Percentiles rank a stretch among this genome's conserved stretches.
phyloP scores from a whole-genome alignment of 306 rosid species.

The Pyrus communis region DNA sequence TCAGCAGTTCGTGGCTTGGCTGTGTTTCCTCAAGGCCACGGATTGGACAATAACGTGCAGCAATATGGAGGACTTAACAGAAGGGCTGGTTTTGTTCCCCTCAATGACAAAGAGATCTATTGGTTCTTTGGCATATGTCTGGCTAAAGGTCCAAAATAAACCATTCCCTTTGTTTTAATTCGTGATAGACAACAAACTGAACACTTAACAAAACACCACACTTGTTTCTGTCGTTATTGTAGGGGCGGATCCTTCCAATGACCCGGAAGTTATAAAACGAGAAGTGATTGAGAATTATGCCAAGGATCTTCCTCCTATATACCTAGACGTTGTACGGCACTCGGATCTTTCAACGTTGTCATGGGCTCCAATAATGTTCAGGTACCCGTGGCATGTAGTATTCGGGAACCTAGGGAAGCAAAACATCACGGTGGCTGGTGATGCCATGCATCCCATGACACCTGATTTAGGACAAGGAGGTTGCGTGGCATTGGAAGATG shows the following conservation, averaged over 20 bases:
- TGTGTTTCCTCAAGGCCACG: constrained; percentile 18
- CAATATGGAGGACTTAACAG: not conserved
- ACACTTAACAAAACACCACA: not conserved
- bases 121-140: not conserved
- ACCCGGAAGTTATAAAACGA: not conserved
- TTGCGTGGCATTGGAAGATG: constrained; percentile 12
- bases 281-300: constrained; percentile 10
- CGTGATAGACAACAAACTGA: not conserved
- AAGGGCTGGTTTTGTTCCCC: not conserved
- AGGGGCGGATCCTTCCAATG: not conserved
- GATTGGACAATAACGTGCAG: not conserved
- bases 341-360: constrained; percentile 9
- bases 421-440: constrained; percentile 11
- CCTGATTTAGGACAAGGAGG: constrained; percentile 11
- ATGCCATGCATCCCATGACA: constrained; percentile 25
- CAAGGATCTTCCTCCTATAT: constrained; percentile 2
- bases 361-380: constrained; percentile 5
- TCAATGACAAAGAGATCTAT: too few species aligned
- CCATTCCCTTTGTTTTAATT: not conserved
- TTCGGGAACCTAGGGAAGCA: constrained; percentile 2
- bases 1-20: constrained; percentile 11
- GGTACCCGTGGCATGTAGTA: constrained; percentile 8
- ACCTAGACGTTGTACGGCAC: not conserved
- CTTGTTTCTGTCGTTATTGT: not conserved
- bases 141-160: not conserved